Base-by-base conservation (phyloP, 345 rosid genomes). In the Citrus cavaleriei region DNA sequence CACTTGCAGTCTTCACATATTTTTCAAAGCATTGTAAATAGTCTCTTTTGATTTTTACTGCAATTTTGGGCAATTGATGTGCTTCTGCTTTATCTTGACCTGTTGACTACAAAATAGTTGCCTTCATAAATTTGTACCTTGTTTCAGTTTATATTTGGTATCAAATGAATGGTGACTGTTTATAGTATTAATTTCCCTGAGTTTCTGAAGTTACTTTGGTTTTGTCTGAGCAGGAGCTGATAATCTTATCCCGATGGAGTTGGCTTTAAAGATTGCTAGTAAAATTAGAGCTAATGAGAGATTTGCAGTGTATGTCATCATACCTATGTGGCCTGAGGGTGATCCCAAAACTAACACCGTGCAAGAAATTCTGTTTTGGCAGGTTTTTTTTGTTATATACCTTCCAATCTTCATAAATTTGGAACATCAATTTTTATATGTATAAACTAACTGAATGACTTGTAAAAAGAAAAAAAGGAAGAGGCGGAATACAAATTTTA, bases 311-410 rank as follows among this genome's bases (percentile, higher is more conserved):
- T 96, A 96, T 85, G 77, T 96, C n/a, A 79, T 94, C 72, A 82
- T 96, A 71, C 99, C 99, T 4, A 71, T 96, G 93, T 96, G 99
- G 99, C 99, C 99, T 27, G 99, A 96, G 85, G 99, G 99, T 71
- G 98, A 94, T 79, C 98, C 99, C 30, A 90, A 87, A 73, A 65
- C 93, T 78, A 90, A 81, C 9, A 74, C 94, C 35, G 80, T 92
- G 88, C 99, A 94, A 88, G 99, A 96, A 90, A 94, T 96, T 84
- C 91, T 96, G 74, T 91, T 38, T 75, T 96, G 99, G 99, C 99
- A 96, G 98, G 99, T 96, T 85, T 79, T 24, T 6, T 37, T 34
- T 46, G 55, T 54, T 34, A 30, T 49, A 10, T 35, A 54, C 35
- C 40, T 73, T 59, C 27, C 46, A 42, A 72, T 35, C 60, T 51